Evolutionary conservation across 2,329 filamentous ascomycete genomes (phyloP), one percentile per base, ranked within the genome.

Genomic region (Pseudogymnoascus sp.): DNA sequence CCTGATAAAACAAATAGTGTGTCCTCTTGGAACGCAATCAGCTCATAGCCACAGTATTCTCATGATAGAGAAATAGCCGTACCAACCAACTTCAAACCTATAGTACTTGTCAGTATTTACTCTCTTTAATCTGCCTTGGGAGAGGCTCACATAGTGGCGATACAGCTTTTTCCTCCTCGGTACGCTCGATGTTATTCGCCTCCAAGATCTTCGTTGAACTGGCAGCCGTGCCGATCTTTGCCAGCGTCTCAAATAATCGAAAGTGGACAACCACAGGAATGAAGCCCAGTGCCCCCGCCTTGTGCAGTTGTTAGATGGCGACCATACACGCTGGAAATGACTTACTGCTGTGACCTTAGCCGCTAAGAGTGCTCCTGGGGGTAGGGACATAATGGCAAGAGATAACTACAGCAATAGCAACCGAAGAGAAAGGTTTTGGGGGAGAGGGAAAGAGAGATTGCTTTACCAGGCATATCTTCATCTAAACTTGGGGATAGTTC

Each of bases 251-350:
- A 58, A 76, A 75, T 9, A 76, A 65, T 45, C 72, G 62, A 62
- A 76, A 75, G 35, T 74, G 70, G 12, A 74, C 66, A 0, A 74
- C 74, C 18, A 76, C 72, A 1, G 74, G 74, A 2, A 76, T 68
- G 37, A 76, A 76, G 1, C 73, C 74, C n/a, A 76, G 61, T 0
- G 73, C 71, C 11, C 74, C 72, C 1, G 71, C 64, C 74, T 76
- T 23, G 25, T 33, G 41, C 12, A 5, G 31, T 21, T 28, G 18
- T 49, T 14, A 49, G 43, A 49, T 49, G 43, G 43, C 43, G 16
- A 28, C 23, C 12, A n/a, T 49, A 49, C 43, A 14, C 23, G 14
- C 12, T 28, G 14, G 23, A 16, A 28, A 8, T 8, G 23, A 49
- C 43, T 49, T 49, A 49, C 43, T 49, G 43, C 43, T 49, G 43